A percentile compares a stretch with the other conserved stretches of the same genome.
These are phyloP conservation scores for Phoma herbarum DNA, from an alignment of 2,329 filamentous ascomycete species.

Conservation along the genomic window DNA sequence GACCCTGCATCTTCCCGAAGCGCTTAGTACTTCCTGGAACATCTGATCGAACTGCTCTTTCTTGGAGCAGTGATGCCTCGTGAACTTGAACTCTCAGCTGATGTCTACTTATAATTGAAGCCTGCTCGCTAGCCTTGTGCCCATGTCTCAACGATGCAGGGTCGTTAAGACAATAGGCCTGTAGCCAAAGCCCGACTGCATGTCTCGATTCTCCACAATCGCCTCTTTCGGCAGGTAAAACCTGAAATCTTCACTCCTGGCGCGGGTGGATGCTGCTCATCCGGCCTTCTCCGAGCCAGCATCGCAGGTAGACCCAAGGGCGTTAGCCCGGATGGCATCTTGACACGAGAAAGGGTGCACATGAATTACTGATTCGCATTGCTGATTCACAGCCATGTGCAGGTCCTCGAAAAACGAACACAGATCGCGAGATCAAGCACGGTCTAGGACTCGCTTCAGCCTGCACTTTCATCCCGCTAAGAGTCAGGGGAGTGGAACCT, in stretches of 20 bases:
- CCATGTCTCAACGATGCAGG: slow-evolving; percentile 2
- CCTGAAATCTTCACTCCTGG: slow-evolving; percentile 23
- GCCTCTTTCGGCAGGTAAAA: slow-evolving; percentile 25
- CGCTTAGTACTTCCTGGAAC: neutral
- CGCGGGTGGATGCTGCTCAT: slow-evolving; percentile 25
- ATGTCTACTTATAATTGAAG: neutral
- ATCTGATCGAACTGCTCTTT: neutral
- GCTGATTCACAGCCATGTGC: neutral
- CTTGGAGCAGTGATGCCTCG: neutral
- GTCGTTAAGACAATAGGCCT: neutral
- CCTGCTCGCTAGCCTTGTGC: neutral
- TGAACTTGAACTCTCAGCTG: neutral
- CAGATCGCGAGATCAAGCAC: neutral
- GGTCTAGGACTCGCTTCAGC: neutral
- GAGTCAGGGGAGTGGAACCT: slow-evolving; percentile 2
- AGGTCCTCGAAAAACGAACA: neutral
- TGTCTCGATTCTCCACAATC: slow-evolving; percentile 16
- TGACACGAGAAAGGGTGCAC: neutral
- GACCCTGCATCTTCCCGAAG: slow-evolving; percentile 28
- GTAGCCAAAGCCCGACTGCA: slow-evolving; percentile 2
- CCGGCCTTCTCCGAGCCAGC: slow-evolving; percentile 32
- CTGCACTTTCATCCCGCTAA: neutral
- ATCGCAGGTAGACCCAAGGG: neutral
- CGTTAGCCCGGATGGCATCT: neutral
- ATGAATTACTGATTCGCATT: neutral